These are phyloP conservation scores for Colletotrichum sublineola DNA, from an alignment of 2,329 filamentous ascomycete genomes.

Conservation along the genomic window DNA sequence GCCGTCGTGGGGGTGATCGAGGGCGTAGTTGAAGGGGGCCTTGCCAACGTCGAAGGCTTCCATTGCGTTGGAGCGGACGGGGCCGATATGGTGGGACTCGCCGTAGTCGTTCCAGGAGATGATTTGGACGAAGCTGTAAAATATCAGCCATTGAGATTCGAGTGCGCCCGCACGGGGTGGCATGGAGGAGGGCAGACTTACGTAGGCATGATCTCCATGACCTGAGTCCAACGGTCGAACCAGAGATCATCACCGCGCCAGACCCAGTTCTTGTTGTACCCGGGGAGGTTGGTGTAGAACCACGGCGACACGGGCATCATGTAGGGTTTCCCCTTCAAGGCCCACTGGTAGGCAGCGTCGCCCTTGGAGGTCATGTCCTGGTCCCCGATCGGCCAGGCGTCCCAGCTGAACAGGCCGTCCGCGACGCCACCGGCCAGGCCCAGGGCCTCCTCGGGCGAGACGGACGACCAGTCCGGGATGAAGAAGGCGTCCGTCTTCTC, in stretches of 20 bases:
- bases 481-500: conserved; percentile 55
- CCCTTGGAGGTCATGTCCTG: conserved; percentile 40
- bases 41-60: conserved; percentile 45
- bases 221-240: conserved; percentile 68
- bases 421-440: conserved; percentile 39
- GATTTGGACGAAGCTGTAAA: conserved; percentile 60
- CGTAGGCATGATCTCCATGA: conserved; percentile 67
- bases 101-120: conserved; percentile 69
- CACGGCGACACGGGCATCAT: conserved; percentile 71
- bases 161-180: too few relatives aligned
- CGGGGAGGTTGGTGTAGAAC: conserved; percentile 71
- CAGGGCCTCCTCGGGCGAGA: conserved; percentile 48
- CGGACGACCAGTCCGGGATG: conserved; percentile 60
- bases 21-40: conserved; percentile 62
- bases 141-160: conserved; percentile 43
- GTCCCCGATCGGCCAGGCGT: conserved; percentile 53
- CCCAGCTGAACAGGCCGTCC: conserved; percentile 56
- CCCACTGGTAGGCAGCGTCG: conserved; percentile 43
- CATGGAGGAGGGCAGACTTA: conserved; percentile 58
- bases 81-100: conserved; percentile 67
- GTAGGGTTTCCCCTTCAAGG: conserved; percentile 45
- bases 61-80: conserved; percentile 54
- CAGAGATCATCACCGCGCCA: conserved; percentile 73
- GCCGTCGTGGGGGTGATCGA: conserved; percentile 62
- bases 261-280: conserved; percentile 72